These are phyloP conservation scores for Fraxinus latifolia DNA, from an alignment of 305 asterid species.

Conservation along the genomic window DNA sequence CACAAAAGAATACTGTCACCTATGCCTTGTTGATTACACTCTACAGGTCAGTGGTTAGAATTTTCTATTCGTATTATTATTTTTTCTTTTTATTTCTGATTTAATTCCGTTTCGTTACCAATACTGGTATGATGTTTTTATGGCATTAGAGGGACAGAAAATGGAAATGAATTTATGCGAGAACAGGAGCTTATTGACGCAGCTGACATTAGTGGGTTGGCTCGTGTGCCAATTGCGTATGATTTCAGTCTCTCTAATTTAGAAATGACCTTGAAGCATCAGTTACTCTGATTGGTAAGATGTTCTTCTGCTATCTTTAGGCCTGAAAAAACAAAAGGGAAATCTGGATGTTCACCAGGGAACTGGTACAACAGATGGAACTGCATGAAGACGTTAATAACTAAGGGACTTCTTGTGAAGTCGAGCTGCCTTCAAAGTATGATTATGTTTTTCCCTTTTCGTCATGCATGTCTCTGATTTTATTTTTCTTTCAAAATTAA, in stretches of 20 bases:
- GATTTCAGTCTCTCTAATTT: constrained; percentile 22
- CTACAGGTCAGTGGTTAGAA: constrained; percentile 48
- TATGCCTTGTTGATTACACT: constrained; percentile 80
- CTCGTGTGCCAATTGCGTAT: constrained; percentile 76
- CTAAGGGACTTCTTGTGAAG: constrained; percentile 88
- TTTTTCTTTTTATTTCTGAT: neutral
- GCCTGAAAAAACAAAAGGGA: constrained; percentile 79
- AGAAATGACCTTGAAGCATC: constrained; percentile 5
- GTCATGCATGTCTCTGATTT: no score
- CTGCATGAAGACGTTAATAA: constrained; percentile 75
- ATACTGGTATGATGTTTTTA: neutral
- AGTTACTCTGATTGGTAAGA: constrained; percentile 14
- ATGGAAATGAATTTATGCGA: constrained; percentile 68
- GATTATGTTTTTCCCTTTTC: constrained; percentile 1
- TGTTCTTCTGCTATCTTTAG: constrained; percentile 32
- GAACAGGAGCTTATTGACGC: constrained; percentile 81
- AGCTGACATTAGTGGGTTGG: constrained; percentile 87
- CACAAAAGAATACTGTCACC: constrained; percentile 86
- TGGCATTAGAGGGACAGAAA: constrained; percentile 48
- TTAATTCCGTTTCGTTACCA: constrained; percentile 2
- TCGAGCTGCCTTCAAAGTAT: constrained; percentile 91
- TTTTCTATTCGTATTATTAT: neutral
- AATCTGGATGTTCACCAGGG: constrained; percentile 70
- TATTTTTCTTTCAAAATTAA: neutral
- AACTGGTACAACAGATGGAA: constrained; percentile 97